Evolutionary conservation across 176 grass and related monocot genomes (phyloP), one percentile per base, ranked within the genome.

Genomic region (Stipa capillata): DNA sequence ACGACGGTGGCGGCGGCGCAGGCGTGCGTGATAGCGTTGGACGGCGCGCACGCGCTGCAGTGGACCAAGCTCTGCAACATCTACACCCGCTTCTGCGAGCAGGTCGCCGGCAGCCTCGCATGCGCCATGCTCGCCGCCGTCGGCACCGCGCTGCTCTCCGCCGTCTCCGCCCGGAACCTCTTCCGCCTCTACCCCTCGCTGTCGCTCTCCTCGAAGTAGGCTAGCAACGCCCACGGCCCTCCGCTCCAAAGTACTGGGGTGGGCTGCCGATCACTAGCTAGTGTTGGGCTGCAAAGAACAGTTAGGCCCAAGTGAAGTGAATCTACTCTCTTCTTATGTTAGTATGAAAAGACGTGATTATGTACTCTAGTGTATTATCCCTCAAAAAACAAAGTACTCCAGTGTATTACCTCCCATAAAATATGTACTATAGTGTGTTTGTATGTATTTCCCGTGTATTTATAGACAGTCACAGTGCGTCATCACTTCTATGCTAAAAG

Each of bases 31-130:
- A 66, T 93, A 20, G 92, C 97, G 13, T 24, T 93, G 36, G 74
- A 54, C 7, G 92, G 97, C 51, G 69, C 73, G 51, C 29, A 49
- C 11, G 68, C 44, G 29, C 41, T 99, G 58, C 90, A 96, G 81
- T 99, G 97, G 97, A 84, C 14, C 62, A 99, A 88, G 88, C 78
- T 99, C 51, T 99, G 97, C 84, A 93, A 99, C 88, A 91, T 99
- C 67, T 99, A 93, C 83, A 87, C 90, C 14, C 82, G 90, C n/a
- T 99, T 91, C 88, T 99, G 97, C 82, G 59, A 88, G 34, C 90
- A 96, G 69, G 16, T 99, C 52, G 97, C 68, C 44, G 92, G 86
- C 4, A 89, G 92, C 88, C 81, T 99, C 52, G 1, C 69, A 14
- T 94, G 89, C 74, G 74, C 71, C 34, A 14, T 76, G n/a, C 69